A percentile compares a stretch with the other conserved stretches of the same genome.
phyloP scores from a whole-genome alignment of 2,329 filamentous ascomycete species.

The Camillea tinctor region DNA sequence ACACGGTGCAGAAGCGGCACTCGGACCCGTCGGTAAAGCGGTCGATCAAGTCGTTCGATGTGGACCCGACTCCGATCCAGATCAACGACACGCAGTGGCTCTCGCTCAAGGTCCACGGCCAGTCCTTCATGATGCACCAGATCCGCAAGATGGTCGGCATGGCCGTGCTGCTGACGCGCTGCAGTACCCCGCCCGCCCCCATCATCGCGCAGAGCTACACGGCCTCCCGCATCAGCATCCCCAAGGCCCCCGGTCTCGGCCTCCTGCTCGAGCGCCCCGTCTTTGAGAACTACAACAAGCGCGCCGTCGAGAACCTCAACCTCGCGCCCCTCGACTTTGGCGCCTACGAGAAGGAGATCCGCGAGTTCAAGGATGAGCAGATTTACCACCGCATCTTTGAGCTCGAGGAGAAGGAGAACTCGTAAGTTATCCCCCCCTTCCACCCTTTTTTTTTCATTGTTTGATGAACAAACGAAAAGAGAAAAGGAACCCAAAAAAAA shows the following conservation, averaged over 20 bases:
- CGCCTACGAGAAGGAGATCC: slow-evolving; percentile 74
- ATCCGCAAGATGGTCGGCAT: slow-evolving; percentile 99
- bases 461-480: neutral
- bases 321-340: slow-evolving; percentile 74
- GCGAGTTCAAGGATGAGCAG: slow-evolving; percentile 85
- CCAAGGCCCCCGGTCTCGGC: slow-evolving; percentile 88
- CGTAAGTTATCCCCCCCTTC: slow-evolving; percentile 67
- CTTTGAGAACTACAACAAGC: slow-evolving; percentile 84
- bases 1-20: slow-evolving; percentile 84
- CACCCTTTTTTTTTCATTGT: slow-evolving; percentile 2
- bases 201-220: slow-evolving; percentile 75
- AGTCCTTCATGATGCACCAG: slow-evolving; percentile 99
- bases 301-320: slow-evolving; percentile 61
- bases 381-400: slow-evolving; percentile 92
- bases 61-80: slow-evolving; percentile 72
- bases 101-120: slow-evolving; percentile 91
- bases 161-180: slow-evolving; percentile 80
- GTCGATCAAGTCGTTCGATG: slow-evolving; percentile 87
- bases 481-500: too few species aligned
- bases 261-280: slow-evolving; percentile 87
- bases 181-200: slow-evolving; percentile 67
- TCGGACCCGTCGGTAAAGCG: slow-evolving; percentile 83
- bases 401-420: slow-evolving; percentile 82
- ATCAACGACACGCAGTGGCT: slow-evolving; percentile 95
- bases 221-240: slow-evolving; percentile 74